Evolutionary conservation across 2,329 filamentous ascomycete species (phyloP), one percentile per base, ranked within the genome.

Genomic region (Pyricularia grisea): DNA sequence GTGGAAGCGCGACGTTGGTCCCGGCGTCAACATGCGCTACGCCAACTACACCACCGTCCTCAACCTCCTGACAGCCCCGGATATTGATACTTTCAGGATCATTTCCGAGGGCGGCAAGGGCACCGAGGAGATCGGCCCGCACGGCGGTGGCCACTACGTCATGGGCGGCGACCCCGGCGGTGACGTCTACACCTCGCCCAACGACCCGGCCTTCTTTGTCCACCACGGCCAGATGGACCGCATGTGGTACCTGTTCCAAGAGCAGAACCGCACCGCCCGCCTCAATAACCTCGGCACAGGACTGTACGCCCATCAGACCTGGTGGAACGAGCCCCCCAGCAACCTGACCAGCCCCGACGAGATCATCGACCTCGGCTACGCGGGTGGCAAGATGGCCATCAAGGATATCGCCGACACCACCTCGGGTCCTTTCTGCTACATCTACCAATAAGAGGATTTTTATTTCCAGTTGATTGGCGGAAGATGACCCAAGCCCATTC

Each of bases 41-140:
- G 68, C 72, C 70, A 77, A 79, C 64, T 70, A 70, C 71, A 71
- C 72, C 20, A 73, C 71, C 23, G 70, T 71, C 28, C 66, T 73
- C n/a, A 23, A 66, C 55, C 65, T 66, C 31, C 5, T 66, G 30
- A 66, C 17, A 2, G 23, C 23, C 14, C 65, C 65, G 6, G 31
- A 66, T 20, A 25, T 66, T 20, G 65, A 74, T 14, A 6, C 17
- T 3, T 66, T 77, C n/a, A 75, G 79, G 69, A 74, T 69, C 3
- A 68, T 72, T 60, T 69, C 67, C 3, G 71, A 76, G 33, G 75
- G 78, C 67, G 63, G 67, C 12, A 69, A 70, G 23, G 77, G 67
- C 33, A 75, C 78, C 72, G 73, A 77, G 71, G 77, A 76, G 1
- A 71, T 76, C 25, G 73, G 76, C 36, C 72, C 74, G 17, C 76